These are phyloP conservation scores for Grosmannia penicillata DNA, from an alignment of 2,329 filamentous ascomycete species.

Conservation along the genomic window DNA sequence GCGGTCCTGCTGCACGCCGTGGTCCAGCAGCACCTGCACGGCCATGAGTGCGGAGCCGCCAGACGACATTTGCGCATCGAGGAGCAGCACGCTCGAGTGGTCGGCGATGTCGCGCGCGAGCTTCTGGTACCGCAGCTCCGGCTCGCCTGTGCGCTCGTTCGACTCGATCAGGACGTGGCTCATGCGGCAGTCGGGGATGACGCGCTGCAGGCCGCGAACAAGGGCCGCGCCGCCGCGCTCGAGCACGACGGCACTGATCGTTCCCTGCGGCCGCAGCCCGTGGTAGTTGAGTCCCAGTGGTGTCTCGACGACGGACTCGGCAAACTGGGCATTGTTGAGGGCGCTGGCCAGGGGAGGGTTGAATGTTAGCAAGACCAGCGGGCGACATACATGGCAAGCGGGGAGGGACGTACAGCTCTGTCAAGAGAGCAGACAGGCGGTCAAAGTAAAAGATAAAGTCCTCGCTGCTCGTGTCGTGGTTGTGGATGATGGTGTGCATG, in stretches of 20 bases:
- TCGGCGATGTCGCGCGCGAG: slow-evolving; percentile 57
- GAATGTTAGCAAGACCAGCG: background rate
- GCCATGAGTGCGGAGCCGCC: slow-evolving; percentile 84
- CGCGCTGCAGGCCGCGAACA: slow-evolving; percentile 74
- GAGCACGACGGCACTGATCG: slow-evolving; percentile 74
- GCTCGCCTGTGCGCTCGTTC: slow-evolving; percentile 70
- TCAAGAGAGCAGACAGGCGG: slow-evolving; percentile 65
- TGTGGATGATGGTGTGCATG: slow-evolving; percentile 83
- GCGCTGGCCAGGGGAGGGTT: slow-evolving; percentile 33
- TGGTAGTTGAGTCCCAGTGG: slow-evolving; percentile 54
- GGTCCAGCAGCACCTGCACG: slow-evolving; percentile 86
- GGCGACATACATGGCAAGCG: background rate
- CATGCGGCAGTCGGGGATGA: slow-evolving; percentile 83
- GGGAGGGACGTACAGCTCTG: slow-evolving; percentile 47
- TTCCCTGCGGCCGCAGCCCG: slow-evolving; percentile 56
- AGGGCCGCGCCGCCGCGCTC: slow-evolving; percentile 80
- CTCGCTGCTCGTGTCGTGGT: slow-evolving; percentile 63
- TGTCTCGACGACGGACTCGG: slow-evolving; percentile 49
- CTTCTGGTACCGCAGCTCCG: slow-evolving; percentile 80
- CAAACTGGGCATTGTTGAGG: slow-evolving; percentile 62
- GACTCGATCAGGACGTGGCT: slow-evolving; percentile 87
- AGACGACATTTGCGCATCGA: slow-evolving; percentile 90
- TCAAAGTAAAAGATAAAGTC: slow-evolving; percentile 99
- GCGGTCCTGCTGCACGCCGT: slow-evolving; percentile 68
- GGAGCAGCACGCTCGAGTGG: slow-evolving; percentile 62